Percentiles rank a stretch among this genome's conserved stretches.
Conservation (phyloP, 1,284 basidiomycete genomes). For the Trametes hirsuta region DNA sequence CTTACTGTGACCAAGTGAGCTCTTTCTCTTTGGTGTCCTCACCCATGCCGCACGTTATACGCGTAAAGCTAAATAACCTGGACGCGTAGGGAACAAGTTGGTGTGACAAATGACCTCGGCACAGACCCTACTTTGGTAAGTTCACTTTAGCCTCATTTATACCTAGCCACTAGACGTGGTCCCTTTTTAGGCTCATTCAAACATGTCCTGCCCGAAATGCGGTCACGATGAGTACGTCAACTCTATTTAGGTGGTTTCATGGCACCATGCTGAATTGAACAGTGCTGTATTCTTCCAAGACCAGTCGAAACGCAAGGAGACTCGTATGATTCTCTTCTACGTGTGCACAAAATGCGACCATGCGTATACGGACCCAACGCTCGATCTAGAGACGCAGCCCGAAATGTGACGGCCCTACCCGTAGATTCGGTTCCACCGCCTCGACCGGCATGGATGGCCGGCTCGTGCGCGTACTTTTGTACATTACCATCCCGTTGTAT, state of each 20-base stretch:
- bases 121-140: conserved; percentile 88
- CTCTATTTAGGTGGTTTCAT: neutral
- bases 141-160: conserved; percentile 5
- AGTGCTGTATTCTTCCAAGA: conserved; percentile 94
- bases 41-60: neutral
- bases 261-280: conserved; percentile 10
- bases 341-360: conserved; percentile 88
- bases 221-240: conserved; percentile 70
- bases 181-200: conserved; percentile 63
- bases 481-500: neutral
- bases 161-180: neutral
- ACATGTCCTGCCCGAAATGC: conserved; percentile 72
- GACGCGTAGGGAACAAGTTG: conserved; percentile 82
- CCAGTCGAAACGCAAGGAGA: conserved; percentile 92
- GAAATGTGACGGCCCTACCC: conserved; percentile 9
- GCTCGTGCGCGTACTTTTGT: neutral
- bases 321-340: conserved; percentile 91
- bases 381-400: conserved; percentile 32
- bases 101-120: conserved; percentile 88
- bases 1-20: conserved; percentile 91
- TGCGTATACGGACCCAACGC: conserved; percentile 73
- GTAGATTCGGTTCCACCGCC: neutral
- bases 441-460: neutral
- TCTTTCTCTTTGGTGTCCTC: neutral
- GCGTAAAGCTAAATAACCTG: too few species aligned